Base-by-base conservation (phyloP, 2,329 filamentous ascomycete species). In the Phialophora macrospora region DNA sequence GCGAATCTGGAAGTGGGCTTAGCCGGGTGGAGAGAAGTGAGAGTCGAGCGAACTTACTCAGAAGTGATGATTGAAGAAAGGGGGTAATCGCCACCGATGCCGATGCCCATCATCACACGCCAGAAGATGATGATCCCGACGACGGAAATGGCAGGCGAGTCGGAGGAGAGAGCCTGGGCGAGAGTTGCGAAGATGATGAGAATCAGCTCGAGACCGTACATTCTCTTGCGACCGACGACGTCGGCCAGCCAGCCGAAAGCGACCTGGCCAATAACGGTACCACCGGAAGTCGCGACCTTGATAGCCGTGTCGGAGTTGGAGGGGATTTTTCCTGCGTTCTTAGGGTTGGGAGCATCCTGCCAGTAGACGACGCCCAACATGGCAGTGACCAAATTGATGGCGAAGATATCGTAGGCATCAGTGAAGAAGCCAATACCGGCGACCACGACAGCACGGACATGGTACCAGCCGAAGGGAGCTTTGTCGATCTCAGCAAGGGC, bases 381-480 rank as follows among this genome's bases (percentile, higher is more conserved):
- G 68, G 85, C 84, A 30, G 89, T 91, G 69, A 90, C 81, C 74
- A 92, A 81, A 69, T 88, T 89, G 72, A 90, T 89, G 74, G 89
- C 88, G 77, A 95, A 95, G 80, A 93, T 91, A 74, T 90, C 88
- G 78, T 93, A 94, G 12, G 90, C 90, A 75, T 94, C 92, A 17
- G 91, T 94, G 79, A 95, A 95, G 86, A 96, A 95, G 72, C 91
- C 92, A 68, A 94, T 89, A 73, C 92, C 91, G 32, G 91, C 91
- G 26, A 94, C 91, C 8, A 91, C 80, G 61, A 91, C 85, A 64
- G 91, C 89, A 48, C 91, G 86, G 65, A 93, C 86, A 74, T 95
- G 91, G 75, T 93, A 92, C 90, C 91, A 94, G 52, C 73, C 73
- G 55, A 74, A 74, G 34, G 72, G 72, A 11, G 73, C 73, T 62